phyloP scores from a whole-genome alignment of 768 basidiomycete species.

The Lactarius hatsudake region DNA sequence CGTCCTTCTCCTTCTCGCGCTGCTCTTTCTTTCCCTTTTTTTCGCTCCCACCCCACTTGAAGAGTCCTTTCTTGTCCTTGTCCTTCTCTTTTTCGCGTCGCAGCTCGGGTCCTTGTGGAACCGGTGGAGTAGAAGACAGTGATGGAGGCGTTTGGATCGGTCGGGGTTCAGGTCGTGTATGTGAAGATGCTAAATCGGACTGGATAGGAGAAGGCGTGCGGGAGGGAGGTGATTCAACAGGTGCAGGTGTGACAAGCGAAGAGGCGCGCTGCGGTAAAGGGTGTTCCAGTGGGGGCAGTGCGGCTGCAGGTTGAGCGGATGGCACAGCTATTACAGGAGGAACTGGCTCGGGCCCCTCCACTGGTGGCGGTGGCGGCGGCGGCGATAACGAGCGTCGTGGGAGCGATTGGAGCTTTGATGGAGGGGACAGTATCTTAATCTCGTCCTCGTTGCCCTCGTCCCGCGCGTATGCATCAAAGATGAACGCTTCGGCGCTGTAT shows the following conservation, averaged over 20 bases:
- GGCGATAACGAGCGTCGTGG: conserved; percentile 23
- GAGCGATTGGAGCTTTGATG: conserved; percentile 12
- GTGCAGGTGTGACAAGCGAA: conserved; percentile 43
- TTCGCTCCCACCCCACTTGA: conserved; percentile 43
- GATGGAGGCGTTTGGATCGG: conserved; percentile 21
- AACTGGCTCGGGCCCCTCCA: background rate
- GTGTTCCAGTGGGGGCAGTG: conserved; percentile 20
- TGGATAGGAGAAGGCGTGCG: conserved; percentile 57
- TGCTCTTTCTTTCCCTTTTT: conserved; percentile 51
- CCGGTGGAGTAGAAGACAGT: conserved; percentile 21
- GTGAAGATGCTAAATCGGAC: background rate
- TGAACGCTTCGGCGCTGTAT: conserved; percentile 76
- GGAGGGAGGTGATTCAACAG: conserved; percentile 37
- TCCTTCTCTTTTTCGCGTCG: conserved; percentile 69
- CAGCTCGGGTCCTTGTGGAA: conserved; percentile 69
- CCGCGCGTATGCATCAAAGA: conserved; percentile 80
- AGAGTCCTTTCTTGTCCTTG: conserved; percentile 56
- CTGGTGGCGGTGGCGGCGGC: conserved; percentile 3
- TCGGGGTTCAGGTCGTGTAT: conserved; percentile 18
- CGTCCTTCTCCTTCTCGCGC: conserved; percentile 66
- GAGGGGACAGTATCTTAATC: conserved; percentile 10
- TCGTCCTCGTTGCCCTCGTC: conserved; percentile 46
- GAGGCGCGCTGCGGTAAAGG: conserved; percentile 23
- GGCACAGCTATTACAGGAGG: conserved; percentile 12
- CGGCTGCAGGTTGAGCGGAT: conserved; percentile 2